A percentile compares a stretch with the other conserved stretches of the same genome.
phyloP scores from a whole-genome alignment of 805 yeast genomes.

The Ogataea philodendri region DNA sequence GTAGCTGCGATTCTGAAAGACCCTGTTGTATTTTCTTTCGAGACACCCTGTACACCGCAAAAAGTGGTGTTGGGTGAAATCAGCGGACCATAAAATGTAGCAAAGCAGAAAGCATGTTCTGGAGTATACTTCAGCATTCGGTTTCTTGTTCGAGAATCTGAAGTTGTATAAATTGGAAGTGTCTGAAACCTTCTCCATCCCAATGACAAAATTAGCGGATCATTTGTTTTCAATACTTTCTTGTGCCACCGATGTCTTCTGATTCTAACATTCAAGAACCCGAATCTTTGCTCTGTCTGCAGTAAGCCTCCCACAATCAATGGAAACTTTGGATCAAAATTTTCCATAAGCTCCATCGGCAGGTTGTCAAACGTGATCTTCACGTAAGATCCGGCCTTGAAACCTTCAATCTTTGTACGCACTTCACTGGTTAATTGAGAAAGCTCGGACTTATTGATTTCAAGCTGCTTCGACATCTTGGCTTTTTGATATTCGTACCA shows the following conservation, averaged over 20 bases:
- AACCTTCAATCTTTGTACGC: slow-evolving; percentile 84
- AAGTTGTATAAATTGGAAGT: slow-evolving; percentile 89
- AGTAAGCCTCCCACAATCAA: slow-evolving; percentile 87
- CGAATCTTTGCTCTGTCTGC: slow-evolving; percentile 89
- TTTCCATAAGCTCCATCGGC: slow-evolving; percentile 88
- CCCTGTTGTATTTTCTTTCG: slow-evolving; percentile 79
- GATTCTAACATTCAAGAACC: slow-evolving; percentile 86
- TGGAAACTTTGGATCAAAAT: slow-evolving; percentile 83
- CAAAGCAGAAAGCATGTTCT: slow-evolving; percentile 95
- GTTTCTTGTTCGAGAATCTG: slow-evolving; percentile 96
- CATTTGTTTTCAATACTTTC: slow-evolving; percentile 90
- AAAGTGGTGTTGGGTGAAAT: slow-evolving; percentile 98
- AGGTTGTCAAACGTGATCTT: slow-evolving; percentile 77
- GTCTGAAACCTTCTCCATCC: slow-evolving; percentile 99
- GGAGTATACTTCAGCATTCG: slow-evolving; percentile 98
- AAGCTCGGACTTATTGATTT: slow-evolving; percentile 81
- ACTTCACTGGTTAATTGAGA: slow-evolving; percentile 73
- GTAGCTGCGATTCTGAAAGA: slow-evolving; percentile 95
- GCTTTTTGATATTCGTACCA: slow-evolving; percentile 98
- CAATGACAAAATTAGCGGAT: slow-evolving; percentile 86
- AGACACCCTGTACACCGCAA: slow-evolving; percentile 89
- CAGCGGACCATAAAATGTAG: slow-evolving; percentile 94
- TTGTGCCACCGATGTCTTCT: slow-evolving; percentile 99
- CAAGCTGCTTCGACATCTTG: slow-evolving; percentile 93
- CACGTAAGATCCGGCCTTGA: slow-evolving; percentile 90